These are phyloP conservation scores for Diplocarpon mali DNA, from an alignment of 2,329 filamentous ascomycete genomes.

Conservation along the genomic window DNA sequence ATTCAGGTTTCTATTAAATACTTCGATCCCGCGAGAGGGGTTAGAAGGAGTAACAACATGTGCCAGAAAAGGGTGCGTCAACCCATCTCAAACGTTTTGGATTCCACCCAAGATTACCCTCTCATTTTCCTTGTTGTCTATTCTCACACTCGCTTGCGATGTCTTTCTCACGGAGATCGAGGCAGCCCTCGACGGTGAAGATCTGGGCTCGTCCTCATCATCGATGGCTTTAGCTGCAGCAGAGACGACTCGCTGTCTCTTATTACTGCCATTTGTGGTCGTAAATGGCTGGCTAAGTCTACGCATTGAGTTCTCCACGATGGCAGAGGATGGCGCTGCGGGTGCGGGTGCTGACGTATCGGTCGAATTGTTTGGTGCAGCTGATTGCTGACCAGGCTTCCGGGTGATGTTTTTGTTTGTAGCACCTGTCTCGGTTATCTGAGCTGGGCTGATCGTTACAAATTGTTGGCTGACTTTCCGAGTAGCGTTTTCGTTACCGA, in stretches of 20 bases:
- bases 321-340: neutral
- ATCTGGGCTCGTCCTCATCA: constrained; percentile 36
- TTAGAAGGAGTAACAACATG: neutral
- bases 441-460: neutral
- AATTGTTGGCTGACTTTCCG: constrained; percentile 9
- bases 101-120: constrained; percentile 18
- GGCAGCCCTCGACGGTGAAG: constrained; percentile 12
- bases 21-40: neutral
- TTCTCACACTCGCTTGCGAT: constrained; percentile 13
- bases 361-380: neutral
- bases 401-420: neutral
- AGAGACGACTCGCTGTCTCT: constrained; percentile 37
- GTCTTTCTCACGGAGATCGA: constrained; percentile 14
- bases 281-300: constrained; percentile 7
- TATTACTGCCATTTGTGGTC: constrained; percentile 24
- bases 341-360: neutral
- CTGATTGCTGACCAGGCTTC: neutral
- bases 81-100: constrained; percentile 15
- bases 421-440: neutral
- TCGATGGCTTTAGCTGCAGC: constrained; percentile 36
- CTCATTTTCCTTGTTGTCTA: constrained; percentile 13
- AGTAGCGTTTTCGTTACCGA: constrained; percentile 6
- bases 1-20: neutral
- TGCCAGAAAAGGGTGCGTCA: neutral
- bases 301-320: constrained; percentile 7